Evolutionary conservation across 2,329 filamentous ascomycete species (phyloP).

Genomic region (Conoideocrella luteorostrata): DNA sequence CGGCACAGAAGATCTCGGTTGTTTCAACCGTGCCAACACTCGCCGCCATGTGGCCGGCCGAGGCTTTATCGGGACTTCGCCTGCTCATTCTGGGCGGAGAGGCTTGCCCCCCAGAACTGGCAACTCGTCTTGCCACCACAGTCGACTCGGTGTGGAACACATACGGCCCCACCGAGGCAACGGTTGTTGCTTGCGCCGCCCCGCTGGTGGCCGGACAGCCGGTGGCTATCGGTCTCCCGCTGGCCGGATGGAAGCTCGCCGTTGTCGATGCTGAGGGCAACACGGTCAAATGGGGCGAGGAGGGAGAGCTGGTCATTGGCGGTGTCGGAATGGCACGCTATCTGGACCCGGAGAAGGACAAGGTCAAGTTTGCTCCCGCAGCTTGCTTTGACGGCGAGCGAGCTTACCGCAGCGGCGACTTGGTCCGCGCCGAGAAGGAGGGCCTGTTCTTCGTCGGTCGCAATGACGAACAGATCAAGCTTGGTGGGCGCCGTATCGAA

Average conservation of each 20-base stretch:
- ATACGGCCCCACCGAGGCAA: slow-evolving; percentile 20
- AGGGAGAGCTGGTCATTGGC: slow-evolving; percentile 18
- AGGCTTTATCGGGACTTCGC: slow-evolving; percentile 14
- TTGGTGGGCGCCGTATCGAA: slow-evolving; percentile 21
- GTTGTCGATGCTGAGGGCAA: slow-evolving; percentile 33
- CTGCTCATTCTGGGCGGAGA: slow-evolving; percentile 19
- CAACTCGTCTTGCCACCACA: slow-evolving; percentile 12
- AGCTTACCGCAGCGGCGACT: slow-evolving; percentile 19
- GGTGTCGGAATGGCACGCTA: slow-evolving; percentile 17
- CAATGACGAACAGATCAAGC: slow-evolving; percentile 23
- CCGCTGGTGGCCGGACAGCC: slow-evolving; percentile 12
- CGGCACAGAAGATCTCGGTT: slow-evolving; percentile 14
- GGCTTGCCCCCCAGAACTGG: slow-evolving; percentile 15
- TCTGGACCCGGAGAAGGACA: slow-evolving; percentile 15
- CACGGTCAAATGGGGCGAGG: slow-evolving; percentile 29
- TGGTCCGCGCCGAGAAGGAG: slow-evolving; percentile 16
- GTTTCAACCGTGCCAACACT: slow-evolving; percentile 18
- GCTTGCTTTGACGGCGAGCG: slow-evolving; percentile 14
- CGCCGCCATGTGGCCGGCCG: slow-evolving; percentile 16
- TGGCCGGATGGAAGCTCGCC: slow-evolving; percentile 17
- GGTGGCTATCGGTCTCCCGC: slow-evolving; percentile 16
- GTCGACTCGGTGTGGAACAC: slow-evolving; percentile 17
- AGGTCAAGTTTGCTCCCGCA: slow-evolving; percentile 14
- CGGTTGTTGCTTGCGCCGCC: slow-evolving; percentile 16
- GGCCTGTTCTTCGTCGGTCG: slow-evolving; percentile 19